Conservation (phyloP, 345 rosid species). For the Melastoma malabathricum region DNA sequence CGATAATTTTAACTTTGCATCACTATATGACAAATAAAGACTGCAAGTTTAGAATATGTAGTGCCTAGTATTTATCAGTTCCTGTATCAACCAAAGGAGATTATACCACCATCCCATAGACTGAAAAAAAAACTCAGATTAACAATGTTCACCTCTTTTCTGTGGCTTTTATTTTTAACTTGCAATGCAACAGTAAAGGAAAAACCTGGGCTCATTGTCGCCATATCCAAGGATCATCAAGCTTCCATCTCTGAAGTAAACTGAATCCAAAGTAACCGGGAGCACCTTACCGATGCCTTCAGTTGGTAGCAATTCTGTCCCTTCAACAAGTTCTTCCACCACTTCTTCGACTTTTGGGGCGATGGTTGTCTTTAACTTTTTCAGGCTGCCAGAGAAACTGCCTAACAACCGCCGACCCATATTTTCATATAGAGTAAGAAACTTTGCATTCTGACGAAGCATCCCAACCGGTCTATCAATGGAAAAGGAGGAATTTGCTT, state of each 20-base stretch:
- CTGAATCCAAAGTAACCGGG: conserved; percentile 81
- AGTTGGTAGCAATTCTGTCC: conserved; percentile 35
- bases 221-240: conserved; percentile 78
- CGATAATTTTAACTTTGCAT: too few species aligned
- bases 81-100: too few species aligned
- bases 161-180: background rate
- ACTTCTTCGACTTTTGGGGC: conserved; percentile 41
- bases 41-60: too few species aligned
- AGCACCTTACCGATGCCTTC: conserved; percentile 51
- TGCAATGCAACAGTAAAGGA: background rate
- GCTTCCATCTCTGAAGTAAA: conserved; percentile 77
- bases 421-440: conserved; percentile 21
- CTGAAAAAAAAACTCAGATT: too few species aligned
- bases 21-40: too few species aligned
- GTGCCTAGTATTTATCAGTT: too few species aligned
- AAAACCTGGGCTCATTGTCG: conserved; percentile 75
- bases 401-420: conserved; percentile 18
- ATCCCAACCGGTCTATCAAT: conserved; percentile 16
- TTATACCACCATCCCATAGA: too few species aligned
- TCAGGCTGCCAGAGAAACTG: conserved; percentile 25
- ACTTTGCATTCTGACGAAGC: conserved; percentile 16
- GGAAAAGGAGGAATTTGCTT: conserved; percentile 25
- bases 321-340: conserved; percentile 49
- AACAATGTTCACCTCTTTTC: background rate
- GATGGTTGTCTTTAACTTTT: conserved; percentile 29